A percentile compares a stretch with the other conserved stretches of the same genome.
Evolutionary conservation across 345 rosid species (phyloP).

Genomic region (Rhizophora mangle): DNA sequence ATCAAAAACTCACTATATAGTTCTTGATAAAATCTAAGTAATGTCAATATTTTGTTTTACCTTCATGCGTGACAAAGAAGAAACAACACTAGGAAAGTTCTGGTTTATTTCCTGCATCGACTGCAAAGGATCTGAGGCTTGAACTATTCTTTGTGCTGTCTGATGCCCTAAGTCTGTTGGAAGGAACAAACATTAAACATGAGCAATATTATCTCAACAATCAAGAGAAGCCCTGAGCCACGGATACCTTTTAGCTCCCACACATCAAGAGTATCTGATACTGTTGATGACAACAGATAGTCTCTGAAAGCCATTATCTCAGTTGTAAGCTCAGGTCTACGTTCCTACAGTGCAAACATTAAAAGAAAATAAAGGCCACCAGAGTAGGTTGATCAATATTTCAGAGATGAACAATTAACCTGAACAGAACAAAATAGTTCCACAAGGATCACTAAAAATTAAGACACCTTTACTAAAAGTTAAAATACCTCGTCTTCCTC

Average conservation of each 20-base stretch:
- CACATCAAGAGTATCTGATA: slow-evolving; percentile 93
- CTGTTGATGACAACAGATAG: slow-evolving; percentile 75
- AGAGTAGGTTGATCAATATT: slow-evolving; percentile 3
- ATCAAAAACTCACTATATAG: slow-evolving; percentile 1
- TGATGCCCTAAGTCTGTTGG: slow-evolving; percentile 95
- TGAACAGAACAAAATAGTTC: neutral
- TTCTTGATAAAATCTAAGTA: slow-evolving; percentile 3
- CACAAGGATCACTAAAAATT: neutral
- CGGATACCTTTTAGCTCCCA: slow-evolving; percentile 93
- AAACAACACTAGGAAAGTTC: slow-evolving; percentile 93
- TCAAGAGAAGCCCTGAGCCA: slow-evolving; percentile 1
- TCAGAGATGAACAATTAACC: slow-evolving; percentile 12
- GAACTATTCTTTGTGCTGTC: slow-evolving; percentile 95
- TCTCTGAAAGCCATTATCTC: slow-evolving; percentile 95
- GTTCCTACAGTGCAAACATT: slow-evolving; percentile 52
- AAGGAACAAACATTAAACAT: slow-evolving; percentile 25
- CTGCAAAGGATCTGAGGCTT: slow-evolving; percentile 89
- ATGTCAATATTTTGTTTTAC: slow-evolving; percentile 29
- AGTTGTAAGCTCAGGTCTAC: slow-evolving; percentile 81
- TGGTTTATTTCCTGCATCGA: slow-evolving; percentile 97
- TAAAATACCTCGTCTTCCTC: too few species aligned
- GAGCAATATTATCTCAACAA: slow-evolving; percentile 2
- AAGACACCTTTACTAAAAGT: neutral
- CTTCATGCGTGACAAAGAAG: slow-evolving; percentile 97
- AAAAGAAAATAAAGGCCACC: slow-evolving; percentile 3